Evolutionary conservation across 805 yeast genomes (phyloP).

Genomic region (Cyberlindnera misumaiensis): DNA sequence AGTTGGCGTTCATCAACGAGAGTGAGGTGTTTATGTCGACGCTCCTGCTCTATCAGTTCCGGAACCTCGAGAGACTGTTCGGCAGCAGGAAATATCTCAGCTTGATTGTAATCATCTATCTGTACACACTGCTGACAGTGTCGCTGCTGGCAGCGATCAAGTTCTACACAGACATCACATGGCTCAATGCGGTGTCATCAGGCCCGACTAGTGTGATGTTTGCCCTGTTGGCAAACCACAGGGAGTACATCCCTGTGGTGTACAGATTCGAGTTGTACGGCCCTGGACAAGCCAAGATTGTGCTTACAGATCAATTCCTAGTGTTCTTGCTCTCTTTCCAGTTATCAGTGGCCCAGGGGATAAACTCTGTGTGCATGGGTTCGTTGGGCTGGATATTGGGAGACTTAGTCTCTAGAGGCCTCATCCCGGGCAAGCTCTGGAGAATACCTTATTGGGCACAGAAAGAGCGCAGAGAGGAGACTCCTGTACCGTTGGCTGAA

Average conservation of each 20-base stretch:
- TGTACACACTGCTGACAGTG: slow-evolving; percentile 12
- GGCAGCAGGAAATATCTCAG: slow-evolving; percentile 31
- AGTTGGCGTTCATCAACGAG: slow-evolving; percentile 20
- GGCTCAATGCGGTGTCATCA: slow-evolving; percentile 12
- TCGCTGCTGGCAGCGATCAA: slow-evolving; percentile 11
- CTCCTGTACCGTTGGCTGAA: slow-evolving; percentile 4
- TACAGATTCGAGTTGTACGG: slow-evolving; percentile 29
- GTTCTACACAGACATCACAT: slow-evolving; percentile 13
- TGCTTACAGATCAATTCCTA: slow-evolving; percentile 28
- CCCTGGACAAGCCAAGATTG: slow-evolving; percentile 9
- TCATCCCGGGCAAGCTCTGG: slow-evolving; percentile 34
- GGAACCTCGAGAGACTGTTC: slow-evolving; percentile 31
- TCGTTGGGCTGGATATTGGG: slow-evolving; percentile 32
- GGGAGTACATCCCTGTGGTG: slow-evolving; percentile 31
- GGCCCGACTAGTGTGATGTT: slow-evolving; percentile 32
- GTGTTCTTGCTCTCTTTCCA: slow-evolving; percentile 28
- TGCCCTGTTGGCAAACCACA: slow-evolving; percentile 29
- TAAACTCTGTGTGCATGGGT: slow-evolving; percentile 22
- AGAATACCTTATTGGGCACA: slow-evolving; percentile 26
- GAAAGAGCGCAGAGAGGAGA: slow-evolving; percentile 4
- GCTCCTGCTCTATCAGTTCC: slow-evolving; percentile 30
- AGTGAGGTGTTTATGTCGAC: slow-evolving; percentile 30
- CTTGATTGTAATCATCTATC: slow-evolving; percentile 9
- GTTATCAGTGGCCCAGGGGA: slow-evolving; percentile 25
- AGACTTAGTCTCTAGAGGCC: slow-evolving; percentile 26